Percentiles rank a stretch among this genome's conserved stretches.
Conservation (phyloP, 257 asterid species). For the Lycium barbarum region DNA sequence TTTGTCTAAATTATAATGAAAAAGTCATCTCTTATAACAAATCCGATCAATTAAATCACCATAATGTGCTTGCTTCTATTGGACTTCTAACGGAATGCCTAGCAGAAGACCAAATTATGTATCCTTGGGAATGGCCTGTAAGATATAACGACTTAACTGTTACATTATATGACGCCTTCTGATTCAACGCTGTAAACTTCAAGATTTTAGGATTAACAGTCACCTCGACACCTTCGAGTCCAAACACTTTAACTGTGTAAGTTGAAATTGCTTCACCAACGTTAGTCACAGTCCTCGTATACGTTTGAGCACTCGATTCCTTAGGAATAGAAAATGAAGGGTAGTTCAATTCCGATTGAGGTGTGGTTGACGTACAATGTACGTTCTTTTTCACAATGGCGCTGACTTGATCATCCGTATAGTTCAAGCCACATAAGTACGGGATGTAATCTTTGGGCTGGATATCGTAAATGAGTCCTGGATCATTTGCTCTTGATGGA, state of each 20-base stretch:
- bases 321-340: slow-evolving; percentile 35
- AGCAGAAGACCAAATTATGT: slow-evolving; percentile 17
- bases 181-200: neutral
- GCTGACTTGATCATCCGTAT: slow-evolving; percentile 6
- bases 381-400: neutral
- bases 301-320: neutral
- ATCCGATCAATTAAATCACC: neutral
- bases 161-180: neutral
- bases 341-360: slow-evolving; percentile 30
- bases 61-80: neutral
- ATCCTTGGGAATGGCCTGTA: neutral
- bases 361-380: slow-evolving; percentile 19
- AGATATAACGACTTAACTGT: neutral
- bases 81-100: neutral
- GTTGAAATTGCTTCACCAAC: slow-evolving; percentile 33
- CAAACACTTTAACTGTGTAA: neutral
- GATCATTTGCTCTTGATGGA: slow-evolving; percentile 33
- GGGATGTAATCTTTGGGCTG: neutral
- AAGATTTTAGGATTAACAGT: slow-evolving; percentile 18
- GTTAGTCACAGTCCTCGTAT: slow-evolving; percentile 26
- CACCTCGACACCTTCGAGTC: neutral
- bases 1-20: neutral
- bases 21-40: neutral
- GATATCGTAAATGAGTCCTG: slow-evolving; percentile 35
- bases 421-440: slow-evolving; percentile 31